Percentiles rank a stretch among this genome's conserved stretches.
Evolutionary conservation across 257 asterid genomes (phyloP).

Genomic region (Lantana camara): DNA sequence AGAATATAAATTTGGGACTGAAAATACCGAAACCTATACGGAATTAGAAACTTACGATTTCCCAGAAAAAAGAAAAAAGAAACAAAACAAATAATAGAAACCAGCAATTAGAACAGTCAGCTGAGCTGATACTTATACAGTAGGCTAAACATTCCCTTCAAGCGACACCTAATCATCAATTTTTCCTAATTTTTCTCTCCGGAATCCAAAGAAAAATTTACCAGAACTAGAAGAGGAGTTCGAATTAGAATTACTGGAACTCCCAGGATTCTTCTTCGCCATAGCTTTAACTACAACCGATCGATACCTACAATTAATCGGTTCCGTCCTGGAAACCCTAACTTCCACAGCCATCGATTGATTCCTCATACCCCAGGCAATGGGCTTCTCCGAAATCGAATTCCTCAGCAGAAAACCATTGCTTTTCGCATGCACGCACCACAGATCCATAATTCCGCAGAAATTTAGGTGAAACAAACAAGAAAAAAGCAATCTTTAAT

Average conservation of each 20-base stretch:
- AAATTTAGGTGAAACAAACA: background rate
- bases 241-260: constrained; percentile 52
- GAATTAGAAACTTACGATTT: background rate
- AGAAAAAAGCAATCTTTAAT: too few species aligned
- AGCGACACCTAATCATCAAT: too few species aligned
- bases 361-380: constrained; percentile 45
- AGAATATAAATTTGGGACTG: background rate
- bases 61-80: background rate
- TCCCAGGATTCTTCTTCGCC: constrained; percentile 64
- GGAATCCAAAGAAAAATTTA: constrained; percentile 9
- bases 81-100: background rate
- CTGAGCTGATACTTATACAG: too few species aligned
- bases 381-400: constrained; percentile 57
- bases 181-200: background rate
- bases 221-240: constrained; percentile 55
- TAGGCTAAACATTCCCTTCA: too few species aligned
- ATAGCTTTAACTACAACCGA: constrained; percentile 59
- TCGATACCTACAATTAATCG: constrained; percentile 35
- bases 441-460: constrained; percentile 46
- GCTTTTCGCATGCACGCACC: constrained; percentile 49
- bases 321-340: constrained; percentile 42
- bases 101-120: background rate
- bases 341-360: constrained; percentile 43
- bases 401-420: constrained; percentile 45
- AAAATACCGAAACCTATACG: background rate